Evolutionary conservation across 2,329 filamentous ascomycete genomes (phyloP).

Genomic region (Graphiopsis chlorocephala): DNA sequence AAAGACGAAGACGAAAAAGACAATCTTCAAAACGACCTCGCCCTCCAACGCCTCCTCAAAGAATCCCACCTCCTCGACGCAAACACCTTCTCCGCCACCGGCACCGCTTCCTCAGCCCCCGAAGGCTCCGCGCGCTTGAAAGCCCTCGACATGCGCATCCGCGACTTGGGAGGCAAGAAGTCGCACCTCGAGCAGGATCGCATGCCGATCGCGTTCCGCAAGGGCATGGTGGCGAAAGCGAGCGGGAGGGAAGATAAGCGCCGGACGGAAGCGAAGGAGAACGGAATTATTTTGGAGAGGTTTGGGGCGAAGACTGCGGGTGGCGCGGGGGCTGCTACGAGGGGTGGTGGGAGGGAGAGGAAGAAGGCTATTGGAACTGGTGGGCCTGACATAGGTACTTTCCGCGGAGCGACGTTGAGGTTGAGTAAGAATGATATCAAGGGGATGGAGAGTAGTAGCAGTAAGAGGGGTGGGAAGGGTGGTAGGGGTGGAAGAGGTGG

Average conservation of each 20-base stretch:
- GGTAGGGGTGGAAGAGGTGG: neutral
- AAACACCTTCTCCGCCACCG: conserved; percentile 51
- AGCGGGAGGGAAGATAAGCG: conserved; percentile 65
- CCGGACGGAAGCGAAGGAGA: conserved; percentile 78
- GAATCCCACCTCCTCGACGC: conserved; percentile 85
- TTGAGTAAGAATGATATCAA: conserved; percentile 75
- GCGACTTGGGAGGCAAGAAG: conserved; percentile 72
- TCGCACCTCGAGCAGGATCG: conserved; percentile 75
- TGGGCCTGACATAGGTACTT: conserved; percentile 74
- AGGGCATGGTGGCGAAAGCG: conserved; percentile 74
- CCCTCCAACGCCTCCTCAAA: conserved; percentile 81
- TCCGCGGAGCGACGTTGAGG: conserved; percentile 74
- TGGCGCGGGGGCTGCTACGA: conserved; percentile 13
- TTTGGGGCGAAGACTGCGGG: conserved; percentile 39
- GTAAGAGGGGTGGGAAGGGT: conserved; percentile 4
- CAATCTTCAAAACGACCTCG: conserved; percentile 87
- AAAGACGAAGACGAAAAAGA: conserved; percentile 40
- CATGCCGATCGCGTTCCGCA: conserved; percentile 85
- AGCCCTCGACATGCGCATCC: conserved; percentile 79
- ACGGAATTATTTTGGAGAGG: conserved; percentile 81
- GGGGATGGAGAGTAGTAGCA: conserved; percentile 54
- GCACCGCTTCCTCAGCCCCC: conserved; percentile 38
- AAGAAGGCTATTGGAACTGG: conserved; percentile 63
- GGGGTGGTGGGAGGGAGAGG: conserved; percentile 27
- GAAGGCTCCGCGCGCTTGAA: conserved; percentile 73